Conservation (phyloP, 2,329 filamentous ascomycete genomes). For the Colletotrichum nymphaeae region DNA sequence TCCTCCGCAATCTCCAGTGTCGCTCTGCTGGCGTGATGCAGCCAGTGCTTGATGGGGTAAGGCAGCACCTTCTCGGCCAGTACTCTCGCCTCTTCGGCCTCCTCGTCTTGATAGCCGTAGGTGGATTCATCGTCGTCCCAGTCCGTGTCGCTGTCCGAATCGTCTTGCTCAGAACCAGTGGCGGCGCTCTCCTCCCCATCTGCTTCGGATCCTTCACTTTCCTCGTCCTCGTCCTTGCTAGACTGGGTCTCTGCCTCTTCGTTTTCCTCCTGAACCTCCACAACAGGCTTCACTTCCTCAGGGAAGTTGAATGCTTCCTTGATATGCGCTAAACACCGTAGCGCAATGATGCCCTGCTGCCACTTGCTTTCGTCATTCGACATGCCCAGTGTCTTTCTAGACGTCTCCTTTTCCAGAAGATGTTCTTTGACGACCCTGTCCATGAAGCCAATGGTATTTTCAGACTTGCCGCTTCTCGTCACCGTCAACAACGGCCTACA, state of each 20-base stretch:
- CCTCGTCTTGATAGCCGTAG: slow-evolving; percentile 35
- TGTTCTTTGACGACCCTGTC: slow-evolving; percentile 51
- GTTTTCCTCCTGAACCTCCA: not conserved
- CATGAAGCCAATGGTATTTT: slow-evolving; percentile 41
- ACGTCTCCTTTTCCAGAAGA: slow-evolving; percentile 47
- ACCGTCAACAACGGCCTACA: slow-evolving; percentile 48
- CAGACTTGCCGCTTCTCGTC: slow-evolving; percentile 28
- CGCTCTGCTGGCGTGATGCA: slow-evolving; percentile 53
- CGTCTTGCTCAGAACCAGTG: slow-evolving; percentile 28
- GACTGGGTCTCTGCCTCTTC: not conserved
- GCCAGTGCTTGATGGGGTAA: slow-evolving; percentile 55
- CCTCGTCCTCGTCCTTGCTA: slow-evolving; percentile 13
- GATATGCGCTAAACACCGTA: slow-evolving; percentile 51
- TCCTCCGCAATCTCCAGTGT: slow-evolving; percentile 55
- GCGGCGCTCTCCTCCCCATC: not conserved
- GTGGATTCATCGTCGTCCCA: slow-evolving; percentile 34
- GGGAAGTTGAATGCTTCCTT: slow-evolving; percentile 47
- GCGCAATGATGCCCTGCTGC: slow-evolving; percentile 54
- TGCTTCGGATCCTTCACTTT: slow-evolving; percentile 3
- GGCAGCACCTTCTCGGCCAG: slow-evolving; percentile 42
- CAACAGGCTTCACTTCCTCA: not conserved
- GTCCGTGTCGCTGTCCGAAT: slow-evolving; percentile 14
- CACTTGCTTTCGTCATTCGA: slow-evolving; percentile 51
- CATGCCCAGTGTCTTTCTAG: slow-evolving; percentile 46
- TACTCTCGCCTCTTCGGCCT: slow-evolving; percentile 43